A percentile compares a stretch with the other conserved stretches of the same genome.
phyloP scores from a whole-genome alignment of 176 grass and related monocot genomes.

The Aegilops longissima region DNA sequence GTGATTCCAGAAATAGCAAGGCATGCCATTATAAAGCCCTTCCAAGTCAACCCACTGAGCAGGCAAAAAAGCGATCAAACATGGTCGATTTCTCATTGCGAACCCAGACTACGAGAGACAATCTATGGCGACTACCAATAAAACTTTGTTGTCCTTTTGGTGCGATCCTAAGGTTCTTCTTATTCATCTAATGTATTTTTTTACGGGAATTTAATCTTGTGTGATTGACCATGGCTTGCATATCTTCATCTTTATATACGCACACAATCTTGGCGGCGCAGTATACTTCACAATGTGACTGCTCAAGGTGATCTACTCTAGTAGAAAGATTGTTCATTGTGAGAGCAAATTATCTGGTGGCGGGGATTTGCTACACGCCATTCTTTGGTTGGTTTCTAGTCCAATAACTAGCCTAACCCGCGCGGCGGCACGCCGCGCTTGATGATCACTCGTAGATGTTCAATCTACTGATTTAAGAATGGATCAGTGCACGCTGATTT shows the following conservation, averaged over 20 bases:
- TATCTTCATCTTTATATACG: neutral
- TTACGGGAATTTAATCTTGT: neutral
- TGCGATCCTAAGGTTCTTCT: neutral
- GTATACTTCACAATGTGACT: neutral
- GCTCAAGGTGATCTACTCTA: slow-evolving; percentile 2
- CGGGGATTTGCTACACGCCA: neutral
- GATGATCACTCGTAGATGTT: no score
- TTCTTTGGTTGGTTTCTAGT: neutral
- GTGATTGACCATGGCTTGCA: neutral
- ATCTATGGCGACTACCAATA: neutral
- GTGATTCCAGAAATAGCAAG: no score
- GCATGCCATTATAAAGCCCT: no score
- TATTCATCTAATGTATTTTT: no score
- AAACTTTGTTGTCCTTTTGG: neutral
- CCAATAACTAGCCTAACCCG: no score
- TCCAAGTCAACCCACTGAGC: no score
- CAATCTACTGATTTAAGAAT: no score
- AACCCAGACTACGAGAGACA: neutral
- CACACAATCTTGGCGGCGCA: neutral
- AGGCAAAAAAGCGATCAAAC: no score
- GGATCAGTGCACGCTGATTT: no score
- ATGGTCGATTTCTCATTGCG: neutral
- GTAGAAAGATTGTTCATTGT: neutral
- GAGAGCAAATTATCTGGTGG: neutral
- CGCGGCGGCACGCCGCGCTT: no score